These are phyloP conservation scores for Antitrichia curtipendula DNA, from an alignment of 225 moss, liverwort and hornwort genomes.

Conservation along the genomic window DNA sequence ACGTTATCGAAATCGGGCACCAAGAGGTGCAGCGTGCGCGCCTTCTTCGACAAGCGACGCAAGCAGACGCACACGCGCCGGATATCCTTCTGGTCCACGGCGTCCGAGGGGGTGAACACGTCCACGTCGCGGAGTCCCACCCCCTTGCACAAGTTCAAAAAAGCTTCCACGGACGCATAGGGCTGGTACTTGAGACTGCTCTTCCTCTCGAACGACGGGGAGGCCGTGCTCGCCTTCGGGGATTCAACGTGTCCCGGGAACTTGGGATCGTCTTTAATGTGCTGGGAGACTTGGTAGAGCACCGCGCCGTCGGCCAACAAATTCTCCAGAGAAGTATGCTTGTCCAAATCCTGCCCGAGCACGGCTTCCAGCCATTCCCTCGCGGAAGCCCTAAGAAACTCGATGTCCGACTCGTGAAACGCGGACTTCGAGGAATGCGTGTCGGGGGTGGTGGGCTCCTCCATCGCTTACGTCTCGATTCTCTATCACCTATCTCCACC, in stretches of 20 bases:
- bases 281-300: slow-evolving; percentile 14
- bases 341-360: slow-evolving; percentile 17
- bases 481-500: not conserved
- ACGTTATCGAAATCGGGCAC: slow-evolving; percentile 93
- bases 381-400: slow-evolving; percentile 26
- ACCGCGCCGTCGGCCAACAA: slow-evolving; percentile 25
- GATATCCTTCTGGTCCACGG: slow-evolving; percentile 76
- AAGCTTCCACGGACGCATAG: slow-evolving; percentile 67
- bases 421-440: slow-evolving; percentile 25
- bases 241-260: slow-evolving; percentile 10
- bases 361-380: slow-evolving; percentile 49
- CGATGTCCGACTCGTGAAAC: slow-evolving; percentile 37
- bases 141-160: slow-evolving; percentile 72
- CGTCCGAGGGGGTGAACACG: slow-evolving; percentile 73
- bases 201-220: slow-evolving; percentile 23
- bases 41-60: slow-evolving; percentile 65
- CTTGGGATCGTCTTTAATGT: slow-evolving; percentile 15
- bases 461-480: not conserved
- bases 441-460: slow-evolving; percentile 21
- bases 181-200: slow-evolving; percentile 68
- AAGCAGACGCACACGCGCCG: slow-evolving; percentile 71
- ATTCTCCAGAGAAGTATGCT: slow-evolving; percentile 10
- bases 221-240: not conserved
- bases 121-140: slow-evolving; percentile 72
- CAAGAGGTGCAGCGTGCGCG: slow-evolving; percentile 36